phyloP scores from a whole-genome alignment of 208 protist species.

The Angomonas desouzai region DNA sequence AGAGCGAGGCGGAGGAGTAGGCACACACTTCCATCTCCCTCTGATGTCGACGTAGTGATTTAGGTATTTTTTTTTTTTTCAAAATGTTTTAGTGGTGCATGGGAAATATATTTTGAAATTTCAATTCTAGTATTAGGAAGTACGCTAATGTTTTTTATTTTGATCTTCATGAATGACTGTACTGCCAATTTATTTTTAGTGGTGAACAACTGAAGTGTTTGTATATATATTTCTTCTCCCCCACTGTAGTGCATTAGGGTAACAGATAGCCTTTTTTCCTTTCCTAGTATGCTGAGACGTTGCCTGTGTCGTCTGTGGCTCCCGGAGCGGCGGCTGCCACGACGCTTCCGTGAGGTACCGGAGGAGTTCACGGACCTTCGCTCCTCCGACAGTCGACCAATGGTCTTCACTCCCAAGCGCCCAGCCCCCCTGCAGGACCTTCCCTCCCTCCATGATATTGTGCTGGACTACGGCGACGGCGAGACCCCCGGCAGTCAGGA shows the following conservation, averaged over 20 bases:
- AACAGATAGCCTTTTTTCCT: no score
- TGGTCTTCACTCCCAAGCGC: conserved; percentile 71
- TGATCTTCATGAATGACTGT: neutral
- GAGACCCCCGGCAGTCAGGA: conserved; percentile 27
- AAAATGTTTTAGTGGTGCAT: conserved; percentile 1
- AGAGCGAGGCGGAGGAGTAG: conserved; percentile 11
- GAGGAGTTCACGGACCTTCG: conserved; percentile 83
- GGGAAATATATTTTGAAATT: conserved; percentile 12
- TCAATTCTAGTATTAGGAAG: conserved; percentile 12
- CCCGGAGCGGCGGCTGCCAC: conserved; percentile 58
- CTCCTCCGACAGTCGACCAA: conserved; percentile 53
- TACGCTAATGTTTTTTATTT: conserved; percentile 14
- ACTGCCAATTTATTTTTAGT: conserved; percentile 3
- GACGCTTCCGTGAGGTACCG: conserved; percentile 69
- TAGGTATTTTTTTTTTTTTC: conserved; percentile 10
- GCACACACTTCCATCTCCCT: no score
- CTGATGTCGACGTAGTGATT: no score
- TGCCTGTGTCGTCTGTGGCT: conserved; percentile 35
- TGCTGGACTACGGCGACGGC: conserved; percentile 16
- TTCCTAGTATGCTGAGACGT: neutral
- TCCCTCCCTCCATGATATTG: conserved; percentile 16
- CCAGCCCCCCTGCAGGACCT: conserved; percentile 70
- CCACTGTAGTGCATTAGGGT: no score
- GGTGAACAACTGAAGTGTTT: no score
- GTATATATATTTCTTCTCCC: conserved; percentile 1